Conservation (phyloP, 345 rosid species). For the Turnera subulata region DNA sequence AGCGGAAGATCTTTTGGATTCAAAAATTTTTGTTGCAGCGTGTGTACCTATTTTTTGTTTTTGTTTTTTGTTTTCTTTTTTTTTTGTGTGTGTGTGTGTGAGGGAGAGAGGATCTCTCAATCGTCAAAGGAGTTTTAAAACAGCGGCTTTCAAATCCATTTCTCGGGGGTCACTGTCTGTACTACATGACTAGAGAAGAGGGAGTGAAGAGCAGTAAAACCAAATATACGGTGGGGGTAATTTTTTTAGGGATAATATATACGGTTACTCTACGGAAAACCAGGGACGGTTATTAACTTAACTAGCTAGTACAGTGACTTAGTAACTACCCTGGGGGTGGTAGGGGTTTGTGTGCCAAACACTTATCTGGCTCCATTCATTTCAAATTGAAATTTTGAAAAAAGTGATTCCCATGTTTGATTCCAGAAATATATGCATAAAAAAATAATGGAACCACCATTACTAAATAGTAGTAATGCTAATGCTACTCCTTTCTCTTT, state of each 20-base stretch:
- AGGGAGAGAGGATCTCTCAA: conserved; percentile 10
- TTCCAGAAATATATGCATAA: too few relatives aligned
- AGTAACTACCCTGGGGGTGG: too few relatives aligned
- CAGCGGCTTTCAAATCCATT: conserved; percentile 37
- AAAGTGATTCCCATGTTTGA: too few relatives aligned
- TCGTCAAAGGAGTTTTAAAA: conserved; percentile 7
- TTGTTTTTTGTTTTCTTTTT: background rate
- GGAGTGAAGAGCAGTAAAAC: background rate
- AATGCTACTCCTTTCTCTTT: too few relatives aligned
- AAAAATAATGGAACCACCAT: too few relatives aligned
- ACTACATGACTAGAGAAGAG: background rate
- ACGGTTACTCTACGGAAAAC: conserved; percentile 23
- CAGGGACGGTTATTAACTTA: conserved; percentile 1
- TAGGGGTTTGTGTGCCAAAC: too few relatives aligned
- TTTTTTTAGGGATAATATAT: background rate
- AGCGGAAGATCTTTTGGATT: conserved; percentile 13
- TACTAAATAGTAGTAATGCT: too few relatives aligned
- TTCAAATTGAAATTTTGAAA: background rate
- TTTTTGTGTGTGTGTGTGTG: background rate
- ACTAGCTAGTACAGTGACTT: too few relatives aligned
- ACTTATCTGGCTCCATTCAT: too few relatives aligned
- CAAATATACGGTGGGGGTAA: too few relatives aligned
- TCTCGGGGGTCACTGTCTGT: conserved; percentile 12
- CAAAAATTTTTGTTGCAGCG: too few relatives aligned
- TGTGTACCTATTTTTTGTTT: too few relatives aligned